Evolutionary conservation across 2,329 filamentous ascomycete genomes (phyloP), one percentile per base, ranked within the genome.

Genomic region (Sporothrix variecibatus): DNA sequence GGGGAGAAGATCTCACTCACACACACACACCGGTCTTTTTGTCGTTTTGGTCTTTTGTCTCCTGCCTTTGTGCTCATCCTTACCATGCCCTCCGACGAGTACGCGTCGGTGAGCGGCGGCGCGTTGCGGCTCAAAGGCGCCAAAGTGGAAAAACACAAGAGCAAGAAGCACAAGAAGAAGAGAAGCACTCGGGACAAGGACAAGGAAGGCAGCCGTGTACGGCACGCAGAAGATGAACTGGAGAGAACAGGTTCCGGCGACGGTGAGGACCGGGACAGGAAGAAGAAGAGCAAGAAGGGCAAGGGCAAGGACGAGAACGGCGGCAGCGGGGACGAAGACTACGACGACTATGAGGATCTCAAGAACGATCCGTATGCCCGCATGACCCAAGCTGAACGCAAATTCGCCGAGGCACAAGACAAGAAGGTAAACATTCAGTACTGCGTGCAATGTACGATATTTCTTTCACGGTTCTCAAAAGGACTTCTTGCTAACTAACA

Each of bases 331-430:
- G 74, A 79, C 40, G 77, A 79, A 17, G 72, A 81, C 6, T 68
- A 31, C 28, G 67, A 73, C 2, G 53, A 68, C 38, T 81, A 82
- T 20, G 80, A 81, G 0, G 79, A 81, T 1, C 79, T 80, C 0
- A 79, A 79, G 17, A 56, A 68, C 12, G 76, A 77, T 74, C 78
- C 77, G 58, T 77, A 77, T 76, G n/a, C 75, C 17, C 82, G 81
- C 75, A 97, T 97, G 86, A 98, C 95, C 0, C 94, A 97, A 76
- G 90, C 95, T 1, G 94, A 99, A 84, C 86, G 87, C 78, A 87
- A 91, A 62, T 90, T 96, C 79, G 94, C 97, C 77, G 95, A 98
- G 84, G 87, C 89, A 78, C 90, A 92, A 82, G 88, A 90, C 81
- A 96, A 94, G 84, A 89, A 94, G 85, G 93, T 77, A 23, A n/a